phyloP scores from a whole-genome alignment of 306 rosid genomes.

The Vigna reflexopilosa region DNA sequence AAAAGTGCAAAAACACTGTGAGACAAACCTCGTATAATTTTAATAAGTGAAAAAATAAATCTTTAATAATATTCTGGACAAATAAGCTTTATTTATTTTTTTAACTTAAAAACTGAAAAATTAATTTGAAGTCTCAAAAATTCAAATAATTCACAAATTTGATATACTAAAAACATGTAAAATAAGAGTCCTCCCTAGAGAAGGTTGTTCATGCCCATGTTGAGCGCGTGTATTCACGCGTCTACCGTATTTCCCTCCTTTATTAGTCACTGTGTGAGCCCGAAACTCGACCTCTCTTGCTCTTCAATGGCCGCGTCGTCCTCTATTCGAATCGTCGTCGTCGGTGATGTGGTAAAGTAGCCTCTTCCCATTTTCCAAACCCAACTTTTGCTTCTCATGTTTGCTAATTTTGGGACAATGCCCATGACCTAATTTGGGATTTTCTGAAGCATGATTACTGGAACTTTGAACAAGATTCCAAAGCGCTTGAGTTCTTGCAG shows the following conservation, averaged over 20 bases:
- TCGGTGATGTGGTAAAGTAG: constrained; percentile 76
- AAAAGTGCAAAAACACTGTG: no score
- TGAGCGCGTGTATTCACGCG: constrained; percentile 62
- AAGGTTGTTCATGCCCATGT: constrained; percentile 38
- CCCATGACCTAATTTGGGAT: neutral
- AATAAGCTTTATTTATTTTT: no score
- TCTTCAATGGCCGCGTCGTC: constrained; percentile 69
- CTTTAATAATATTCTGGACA: no score
- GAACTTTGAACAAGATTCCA: constrained; percentile 79
- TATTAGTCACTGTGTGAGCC: constrained; percentile 19
- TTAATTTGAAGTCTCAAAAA: no score
- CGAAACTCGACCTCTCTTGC: constrained; percentile 34
- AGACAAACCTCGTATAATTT: no score
- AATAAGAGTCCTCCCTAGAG: neutral
- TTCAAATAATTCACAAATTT: no score
- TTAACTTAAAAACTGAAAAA: no score
- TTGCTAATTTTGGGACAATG: neutral
- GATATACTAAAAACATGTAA: no score
- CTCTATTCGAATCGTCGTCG: constrained; percentile 73
- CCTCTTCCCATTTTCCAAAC: constrained; percentile 40
- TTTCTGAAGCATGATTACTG: constrained; percentile 76
- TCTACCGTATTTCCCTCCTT: constrained; percentile 40
- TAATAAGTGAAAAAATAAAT: no score
- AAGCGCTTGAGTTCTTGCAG: constrained; percentile 74
- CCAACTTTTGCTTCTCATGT: neutral